Evolutionary conservation across 257 asterid genomes (phyloP).

Genomic region (Orobanche coerulescens): DNA sequence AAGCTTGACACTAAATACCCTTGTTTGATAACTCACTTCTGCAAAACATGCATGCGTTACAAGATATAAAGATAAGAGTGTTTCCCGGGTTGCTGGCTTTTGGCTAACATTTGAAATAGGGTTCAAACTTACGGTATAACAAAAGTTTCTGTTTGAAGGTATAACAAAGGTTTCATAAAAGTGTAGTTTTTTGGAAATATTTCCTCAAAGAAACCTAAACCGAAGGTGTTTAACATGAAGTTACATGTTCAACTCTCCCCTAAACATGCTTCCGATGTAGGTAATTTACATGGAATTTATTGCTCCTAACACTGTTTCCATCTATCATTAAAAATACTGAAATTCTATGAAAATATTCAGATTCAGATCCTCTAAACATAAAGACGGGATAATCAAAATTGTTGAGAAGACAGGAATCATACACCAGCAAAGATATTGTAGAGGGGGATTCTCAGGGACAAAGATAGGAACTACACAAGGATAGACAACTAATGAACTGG

Average conservation of each 20-base stretch:
- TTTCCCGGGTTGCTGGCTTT: neutral
- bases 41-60: neutral
- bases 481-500: conserved; percentile 5
- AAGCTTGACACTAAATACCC: neutral
- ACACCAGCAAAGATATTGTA: neutral
- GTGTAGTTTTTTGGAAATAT: neutral
- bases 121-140: neutral
- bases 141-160: too few species aligned
- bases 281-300: conserved; percentile 5
- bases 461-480: neutral
- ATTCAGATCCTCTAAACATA: conserved; percentile 6
- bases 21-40: neutral
- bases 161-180: neutral
- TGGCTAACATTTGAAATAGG: neutral
- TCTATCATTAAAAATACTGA: neutral
- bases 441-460: neutral
- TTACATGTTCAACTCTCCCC: neutral
- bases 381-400: neutral
- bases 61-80: neutral
- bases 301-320: conserved; percentile 17
- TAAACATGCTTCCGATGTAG: neutral
- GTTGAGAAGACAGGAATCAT: conserved; percentile 3
- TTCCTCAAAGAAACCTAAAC: neutral
- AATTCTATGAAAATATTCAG: neutral
- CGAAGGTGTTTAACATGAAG: neutral